Conservation (phyloP, 2,329 filamentous ascomycete species). For the Phoma sp. region DNA sequence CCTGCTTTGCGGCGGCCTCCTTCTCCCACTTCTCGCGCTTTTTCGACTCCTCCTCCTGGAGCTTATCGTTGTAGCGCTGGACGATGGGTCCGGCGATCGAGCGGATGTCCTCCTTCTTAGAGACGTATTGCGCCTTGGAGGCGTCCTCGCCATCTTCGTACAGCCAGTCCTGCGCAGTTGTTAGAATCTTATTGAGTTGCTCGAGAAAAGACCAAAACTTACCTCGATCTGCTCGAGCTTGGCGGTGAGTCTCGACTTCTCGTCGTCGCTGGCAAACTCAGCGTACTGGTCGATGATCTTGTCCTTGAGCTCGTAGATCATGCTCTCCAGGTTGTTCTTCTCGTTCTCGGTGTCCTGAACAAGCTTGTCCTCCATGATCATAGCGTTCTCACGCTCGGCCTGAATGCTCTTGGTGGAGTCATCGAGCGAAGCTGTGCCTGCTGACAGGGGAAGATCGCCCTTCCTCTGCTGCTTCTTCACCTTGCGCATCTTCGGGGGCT, state of each 20-base stretch:
- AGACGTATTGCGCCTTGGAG: slow-evolving; percentile 88
- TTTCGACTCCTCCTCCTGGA: slow-evolving; percentile 83
- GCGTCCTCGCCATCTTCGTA: slow-evolving; percentile 97
- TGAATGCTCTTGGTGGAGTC: slow-evolving; percentile 68
- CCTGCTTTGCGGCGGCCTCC: slow-evolving; percentile 65
- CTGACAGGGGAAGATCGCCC: slow-evolving; percentile 87
- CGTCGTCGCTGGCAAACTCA: slow-evolving; percentile 87
- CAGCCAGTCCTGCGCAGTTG: slow-evolving; percentile 79
- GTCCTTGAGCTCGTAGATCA: slow-evolving; percentile 94
- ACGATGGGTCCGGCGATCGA: slow-evolving; percentile 88
- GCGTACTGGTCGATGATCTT: slow-evolving; percentile 93
- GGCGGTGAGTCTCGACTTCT: slow-evolving; percentile 83
- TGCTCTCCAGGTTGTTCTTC: slow-evolving; percentile 99
- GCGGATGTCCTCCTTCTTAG: slow-evolving; percentile 96
- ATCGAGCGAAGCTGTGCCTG: slow-evolving; percentile 83
- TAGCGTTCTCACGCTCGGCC: slow-evolving; percentile 81
- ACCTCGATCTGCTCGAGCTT: slow-evolving; percentile 90
- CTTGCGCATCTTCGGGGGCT: slow-evolving; percentile 83
- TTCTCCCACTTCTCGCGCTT: slow-evolving; percentile 71
- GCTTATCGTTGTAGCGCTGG: slow-evolving; percentile 94
- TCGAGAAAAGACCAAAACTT: slow-evolving; percentile 49
- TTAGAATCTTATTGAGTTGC: slow-evolving; percentile 15
- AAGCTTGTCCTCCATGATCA: slow-evolving; percentile 98
- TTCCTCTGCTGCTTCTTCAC: slow-evolving; percentile 99
- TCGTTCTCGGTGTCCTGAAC: slow-evolving; percentile 98